Conservation (phyloP, 371 early-diverging fungal genomes). For the Mortierella sp. region DNA sequence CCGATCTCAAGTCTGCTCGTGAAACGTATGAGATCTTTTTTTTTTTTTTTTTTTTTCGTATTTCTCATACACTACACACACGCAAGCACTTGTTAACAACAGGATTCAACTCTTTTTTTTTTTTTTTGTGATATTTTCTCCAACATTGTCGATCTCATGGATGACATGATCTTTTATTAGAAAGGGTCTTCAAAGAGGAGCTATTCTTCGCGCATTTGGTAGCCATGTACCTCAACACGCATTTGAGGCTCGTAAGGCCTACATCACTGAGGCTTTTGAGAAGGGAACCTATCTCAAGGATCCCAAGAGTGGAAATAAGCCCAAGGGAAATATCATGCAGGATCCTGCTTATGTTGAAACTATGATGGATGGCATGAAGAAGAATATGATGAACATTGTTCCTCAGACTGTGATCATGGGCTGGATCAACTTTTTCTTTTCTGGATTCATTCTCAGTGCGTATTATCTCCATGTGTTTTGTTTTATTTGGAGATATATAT, state of each 20-base stretch:
- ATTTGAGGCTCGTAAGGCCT: slow-evolving; percentile 78
- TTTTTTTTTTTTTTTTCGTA: not conserved
- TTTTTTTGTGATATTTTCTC: not conserved
- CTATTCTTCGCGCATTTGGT: slow-evolving; percentile 75
- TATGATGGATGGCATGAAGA: slow-evolving; percentile 98
- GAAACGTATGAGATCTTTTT: slow-evolving; percentile 68
- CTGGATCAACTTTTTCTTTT: slow-evolving; percentile 98
- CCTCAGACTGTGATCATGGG: slow-evolving; percentile 98
- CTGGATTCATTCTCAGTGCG: slow-evolving; percentile 95
- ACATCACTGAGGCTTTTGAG: slow-evolving; percentile 83
- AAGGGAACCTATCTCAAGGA: slow-evolving; percentile 86
- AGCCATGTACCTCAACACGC: slow-evolving; percentile 78
- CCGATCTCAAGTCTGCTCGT: slow-evolving; percentile 79
- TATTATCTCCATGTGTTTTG: not conserved
- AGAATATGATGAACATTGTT: slow-evolving; percentile 94
- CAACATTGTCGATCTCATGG: not conserved
- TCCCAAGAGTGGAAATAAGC: slow-evolving; percentile 71
- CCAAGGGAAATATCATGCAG: slow-evolving; percentile 85
- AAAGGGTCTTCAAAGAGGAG: slow-evolving; percentile 84
- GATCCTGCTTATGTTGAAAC: slow-evolving; percentile 94
- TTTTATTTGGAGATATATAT: too few relatives aligned
- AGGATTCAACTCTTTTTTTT: not conserved
- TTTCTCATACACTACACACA: not conserved
- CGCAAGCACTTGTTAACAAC: not conserved
- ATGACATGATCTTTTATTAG: slow-evolving; percentile 32